Conservation (phyloP, 805 yeast species). For the Suhomyces sp. region DNA sequence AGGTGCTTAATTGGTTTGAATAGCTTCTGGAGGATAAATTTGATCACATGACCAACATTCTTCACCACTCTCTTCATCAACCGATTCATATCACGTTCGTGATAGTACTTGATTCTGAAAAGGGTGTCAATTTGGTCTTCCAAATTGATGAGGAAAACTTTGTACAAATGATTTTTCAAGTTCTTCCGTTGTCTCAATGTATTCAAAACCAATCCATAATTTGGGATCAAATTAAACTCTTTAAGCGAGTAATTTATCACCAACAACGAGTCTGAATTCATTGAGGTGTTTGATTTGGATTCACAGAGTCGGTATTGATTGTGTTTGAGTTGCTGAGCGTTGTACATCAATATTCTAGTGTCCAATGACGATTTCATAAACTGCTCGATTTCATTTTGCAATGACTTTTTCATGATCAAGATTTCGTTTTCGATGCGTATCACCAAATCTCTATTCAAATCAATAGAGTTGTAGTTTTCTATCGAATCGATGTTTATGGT, state of each 20-base stretch:
- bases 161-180: conserved; percentile 33
- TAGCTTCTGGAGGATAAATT: conserved; percentile 24
- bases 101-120: conserved; percentile 33
- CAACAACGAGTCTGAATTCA: conserved; percentile 7
- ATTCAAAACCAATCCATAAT: conserved; percentile 26
- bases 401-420: conserved; percentile 24
- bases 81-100: conserved; percentile 23
- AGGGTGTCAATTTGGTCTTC: conserved; percentile 38
- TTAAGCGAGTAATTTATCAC: conserved; percentile 23
- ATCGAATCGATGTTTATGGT: conserved; percentile 27
- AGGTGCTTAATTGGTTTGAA: conserved; percentile 12
- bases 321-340: conserved; percentile 24
- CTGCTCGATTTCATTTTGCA: conserved; percentile 30
- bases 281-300: conserved; percentile 8
- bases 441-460: conserved; percentile 16
- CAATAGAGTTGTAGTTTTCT: conserved; percentile 25
- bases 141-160: conserved; percentile 35
- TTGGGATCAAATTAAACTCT: conserved; percentile 35
- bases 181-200: conserved; percentile 20
- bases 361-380: conserved; percentile 18
- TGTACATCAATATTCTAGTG: conserved; percentile 19
- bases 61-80: conserved; percentile 27
- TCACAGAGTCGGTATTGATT: conserved; percentile 34
- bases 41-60: conserved; percentile 28
- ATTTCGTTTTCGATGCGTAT: conserved; percentile 28